Base-by-base conservation (phyloP, 176 grass and related monocot species). In the Bonia amplexicaulis region DNA sequence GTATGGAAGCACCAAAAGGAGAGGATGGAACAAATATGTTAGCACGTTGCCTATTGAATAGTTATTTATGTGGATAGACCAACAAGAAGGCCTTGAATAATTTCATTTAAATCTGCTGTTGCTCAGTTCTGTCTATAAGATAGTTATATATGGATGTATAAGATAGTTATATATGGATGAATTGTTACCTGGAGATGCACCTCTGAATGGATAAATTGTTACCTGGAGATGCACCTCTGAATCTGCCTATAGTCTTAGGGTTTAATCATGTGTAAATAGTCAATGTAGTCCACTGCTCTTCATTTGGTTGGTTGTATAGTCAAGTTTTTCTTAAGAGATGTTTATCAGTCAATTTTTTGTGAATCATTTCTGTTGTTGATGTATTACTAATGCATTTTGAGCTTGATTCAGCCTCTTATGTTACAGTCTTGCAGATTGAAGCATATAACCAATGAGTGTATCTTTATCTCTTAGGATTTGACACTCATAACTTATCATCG, bases 381-480 rank as follows among this genome's bases (percentile, higher is more conserved):
- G 67, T 55, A n/a, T 39, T 40, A 14, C 33, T 42, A 66, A 47
- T 22, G 0, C 52, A 37, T 58, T 74, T 65, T 77, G 12, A 31
- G 29, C 44, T 61, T 63, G 51, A 68, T 69, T 1, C 55, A 69
- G 41, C 42, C 42, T 13, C 71, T 44, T 80, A 54, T 80, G 27
- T 70, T 46, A 45, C 9, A 57, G 9, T 44, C 37, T 31, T 61
- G 12, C 61, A 67, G 3, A 60, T 76, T 69, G 48, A 65, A 73
- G 29, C 7, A 67, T 73, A 45, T 41, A 45, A 52, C 2, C 27
- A 48, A 74, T 76, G 23, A 12, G 0, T 40, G 22, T 85, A 39
- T 89, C 14, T 79, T 70, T 71, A 66, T 47, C 31, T 20, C 37
- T 62, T 80, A 29, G 70, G 49, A 66, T 72, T 80, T 53, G 7